phyloP scores from a whole-genome alignment of 805 yeast genomes.

The Metschnikowia borealis region DNA sequence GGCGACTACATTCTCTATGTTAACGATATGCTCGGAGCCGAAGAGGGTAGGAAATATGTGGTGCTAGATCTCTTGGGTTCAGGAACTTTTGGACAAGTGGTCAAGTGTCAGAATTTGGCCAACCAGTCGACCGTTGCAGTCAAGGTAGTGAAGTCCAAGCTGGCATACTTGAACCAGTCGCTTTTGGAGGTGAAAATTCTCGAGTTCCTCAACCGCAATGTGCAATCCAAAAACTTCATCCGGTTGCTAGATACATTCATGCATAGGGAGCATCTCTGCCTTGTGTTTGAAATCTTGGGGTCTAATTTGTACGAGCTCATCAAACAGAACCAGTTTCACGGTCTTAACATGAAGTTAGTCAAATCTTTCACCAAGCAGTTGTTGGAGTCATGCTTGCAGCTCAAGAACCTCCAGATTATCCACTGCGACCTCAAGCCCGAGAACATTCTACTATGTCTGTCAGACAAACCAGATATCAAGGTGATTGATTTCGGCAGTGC shows the following conservation, averaged over 20 bases:
- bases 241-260: constrained; percentile 82
- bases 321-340: constrained; percentile 91
- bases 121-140: constrained; percentile 91
- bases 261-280: constrained; percentile 88
- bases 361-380: constrained; percentile 76
- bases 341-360: constrained; percentile 75
- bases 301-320: constrained; percentile 86
- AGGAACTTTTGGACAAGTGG: constrained; percentile 98
- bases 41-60: constrained; percentile 79
- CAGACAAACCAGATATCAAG: constrained; percentile 82
- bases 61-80: constrained; percentile 90
- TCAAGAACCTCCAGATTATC: constrained; percentile 79
- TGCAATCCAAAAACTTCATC: constrained; percentile 70
- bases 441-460: constrained; percentile 74
- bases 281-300: constrained; percentile 86
- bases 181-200: constrained; percentile 83
- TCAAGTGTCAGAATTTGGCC: constrained; percentile 77
- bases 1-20: constrained; percentile 91
- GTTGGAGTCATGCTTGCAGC: constrained; percentile 71
- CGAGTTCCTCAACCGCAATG: constrained; percentile 69
- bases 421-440: constrained; percentile 98
- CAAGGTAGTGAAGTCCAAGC: constrained; percentile 87
- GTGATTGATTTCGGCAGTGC: constrained; percentile 96
- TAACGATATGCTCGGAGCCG: constrained; percentile 85
- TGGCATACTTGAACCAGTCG: constrained; percentile 88